Percentiles rank a stretch among this genome's conserved stretches.
These are phyloP conservation scores for Gypsophila paniculata DNA, from an alignment of 179 eudicot species.

Conservation along the genomic window DNA sequence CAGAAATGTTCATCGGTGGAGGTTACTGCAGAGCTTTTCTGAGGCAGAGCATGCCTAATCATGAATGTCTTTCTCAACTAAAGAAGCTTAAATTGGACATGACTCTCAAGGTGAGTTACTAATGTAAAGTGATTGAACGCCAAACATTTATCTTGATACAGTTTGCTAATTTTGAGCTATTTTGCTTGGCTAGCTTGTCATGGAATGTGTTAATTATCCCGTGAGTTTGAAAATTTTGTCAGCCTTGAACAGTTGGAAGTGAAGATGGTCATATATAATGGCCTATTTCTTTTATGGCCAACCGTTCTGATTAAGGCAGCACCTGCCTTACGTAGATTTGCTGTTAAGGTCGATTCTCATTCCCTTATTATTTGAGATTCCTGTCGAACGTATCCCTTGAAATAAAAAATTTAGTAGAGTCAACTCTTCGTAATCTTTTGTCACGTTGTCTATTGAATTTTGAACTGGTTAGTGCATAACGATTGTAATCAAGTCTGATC, in stretches of 20 bases:
- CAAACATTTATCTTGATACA: not conserved
- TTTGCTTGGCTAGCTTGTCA: slow-evolving; percentile 1
- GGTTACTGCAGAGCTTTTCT: too few relatives aligned
- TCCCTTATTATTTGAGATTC: not conserved
- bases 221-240: not conserved
- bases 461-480: too few relatives aligned
- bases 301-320: slow-evolving; percentile 13
- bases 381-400: not conserved
- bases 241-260: slow-evolving; percentile 12
- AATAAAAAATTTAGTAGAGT: not conserved
- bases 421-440: too few relatives aligned
- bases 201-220: not conserved
- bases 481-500: not conserved
- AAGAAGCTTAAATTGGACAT: slow-evolving; percentile 8
- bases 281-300: slow-evolving; percentile 13
- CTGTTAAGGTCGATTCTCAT: slow-evolving; percentile 2
- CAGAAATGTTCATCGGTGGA: too few relatives aligned
- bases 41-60: not conserved
- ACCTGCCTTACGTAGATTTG: slow-evolving; percentile 3
- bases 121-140: too few relatives aligned
- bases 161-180: not conserved
- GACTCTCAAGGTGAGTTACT: slow-evolving; percentile 2
- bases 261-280: slow-evolving; percentile 9
- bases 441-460: too few relatives aligned
- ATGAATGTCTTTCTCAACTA: not conserved